Percentiles rank a stretch among this genome's conserved stretches.
Conservation (phyloP, 495 filamentous ascomycete genomes). For the Entonaema liquescens region DNA sequence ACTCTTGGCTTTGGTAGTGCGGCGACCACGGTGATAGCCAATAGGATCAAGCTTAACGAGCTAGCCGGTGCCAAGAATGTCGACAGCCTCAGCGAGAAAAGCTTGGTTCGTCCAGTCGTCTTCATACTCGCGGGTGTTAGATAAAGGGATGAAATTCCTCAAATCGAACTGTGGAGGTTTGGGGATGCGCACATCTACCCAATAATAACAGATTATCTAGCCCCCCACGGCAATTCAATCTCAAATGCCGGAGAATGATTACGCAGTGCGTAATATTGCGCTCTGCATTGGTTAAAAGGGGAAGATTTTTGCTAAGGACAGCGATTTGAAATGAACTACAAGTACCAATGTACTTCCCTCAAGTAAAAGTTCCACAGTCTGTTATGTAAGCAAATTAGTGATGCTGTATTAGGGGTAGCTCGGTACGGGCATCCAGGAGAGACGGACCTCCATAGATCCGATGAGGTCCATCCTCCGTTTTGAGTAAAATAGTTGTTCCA, state of each 20-base stretch:
- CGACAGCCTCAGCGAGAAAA: slow-evolving; percentile 23
- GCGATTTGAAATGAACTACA: background rate
- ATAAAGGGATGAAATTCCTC: slow-evolving; percentile 1
- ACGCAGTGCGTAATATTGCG: background rate
- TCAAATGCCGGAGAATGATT: slow-evolving; percentile 17
- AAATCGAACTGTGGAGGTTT: slow-evolving; percentile 7
- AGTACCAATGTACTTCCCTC: background rate
- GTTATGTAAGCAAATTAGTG: background rate
- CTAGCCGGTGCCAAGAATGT: slow-evolving; percentile 26
- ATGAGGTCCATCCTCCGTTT: too few relatives aligned
- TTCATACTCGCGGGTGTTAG: background rate
- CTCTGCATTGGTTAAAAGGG: background rate
- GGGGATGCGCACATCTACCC: background rate
- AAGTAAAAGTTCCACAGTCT: background rate
- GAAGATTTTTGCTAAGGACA: background rate
- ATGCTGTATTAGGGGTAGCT: background rate
- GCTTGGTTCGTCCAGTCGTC: slow-evolving; percentile 21
- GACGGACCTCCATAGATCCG: too few relatives aligned
- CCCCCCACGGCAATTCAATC: slow-evolving; percentile 3
- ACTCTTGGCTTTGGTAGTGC: slow-evolving; percentile 40
- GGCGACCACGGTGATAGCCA: slow-evolving; percentile 22
- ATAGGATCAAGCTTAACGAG: slow-evolving; percentile 11
- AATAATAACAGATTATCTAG: background rate
- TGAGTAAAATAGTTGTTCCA: slow-evolving; percentile 32
- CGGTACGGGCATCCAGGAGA: too few relatives aligned